Percentiles rank a stretch among this genome's conserved stretches.
Conservation (phyloP, 306 rosid species). For the Prunus campanulata region DNA sequence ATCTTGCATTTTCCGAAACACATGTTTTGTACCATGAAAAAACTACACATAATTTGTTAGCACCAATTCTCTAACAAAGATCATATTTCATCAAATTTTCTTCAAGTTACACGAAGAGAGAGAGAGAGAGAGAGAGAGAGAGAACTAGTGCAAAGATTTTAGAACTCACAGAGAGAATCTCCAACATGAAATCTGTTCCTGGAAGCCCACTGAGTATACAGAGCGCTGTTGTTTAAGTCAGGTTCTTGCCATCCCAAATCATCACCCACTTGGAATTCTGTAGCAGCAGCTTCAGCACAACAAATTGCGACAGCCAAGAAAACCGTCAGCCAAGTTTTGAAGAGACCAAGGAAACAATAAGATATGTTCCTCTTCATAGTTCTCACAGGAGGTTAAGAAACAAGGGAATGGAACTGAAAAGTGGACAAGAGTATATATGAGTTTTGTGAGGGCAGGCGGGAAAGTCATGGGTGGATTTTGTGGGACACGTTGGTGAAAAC, state of each 20-base stretch:
- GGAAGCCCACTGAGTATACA: slow-evolving; percentile 67
- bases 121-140: no score
- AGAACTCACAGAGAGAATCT: slow-evolving; percentile 65
- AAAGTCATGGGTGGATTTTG: background rate
- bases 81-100: background rate
- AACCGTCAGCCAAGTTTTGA: slow-evolving; percentile 19
- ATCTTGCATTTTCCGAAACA: background rate
- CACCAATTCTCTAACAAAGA: background rate
- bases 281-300: slow-evolving; percentile 29
- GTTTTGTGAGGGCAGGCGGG: background rate
- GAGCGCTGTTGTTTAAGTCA: slow-evolving; percentile 21
- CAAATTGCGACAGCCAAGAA: slow-evolving; percentile 22
- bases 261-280: slow-evolving; percentile 68
- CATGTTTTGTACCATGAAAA: background rate
- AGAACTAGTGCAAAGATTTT: background rate
- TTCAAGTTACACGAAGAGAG: background rate
- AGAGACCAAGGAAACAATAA: slow-evolving; percentile 19
- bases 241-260: slow-evolving; percentile 68
- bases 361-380: slow-evolving; percentile 24
- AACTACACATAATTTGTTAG: background rate
- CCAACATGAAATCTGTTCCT: slow-evolving; percentile 66
- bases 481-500: slow-evolving; percentile 8
- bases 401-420: slow-evolving; percentile 3
- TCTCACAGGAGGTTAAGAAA: background rate
- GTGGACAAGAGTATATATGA: background rate